These are phyloP conservation scores for Plantago ovata DNA, from an alignment of 257 asterid species.

Conservation along the genomic window DNA sequence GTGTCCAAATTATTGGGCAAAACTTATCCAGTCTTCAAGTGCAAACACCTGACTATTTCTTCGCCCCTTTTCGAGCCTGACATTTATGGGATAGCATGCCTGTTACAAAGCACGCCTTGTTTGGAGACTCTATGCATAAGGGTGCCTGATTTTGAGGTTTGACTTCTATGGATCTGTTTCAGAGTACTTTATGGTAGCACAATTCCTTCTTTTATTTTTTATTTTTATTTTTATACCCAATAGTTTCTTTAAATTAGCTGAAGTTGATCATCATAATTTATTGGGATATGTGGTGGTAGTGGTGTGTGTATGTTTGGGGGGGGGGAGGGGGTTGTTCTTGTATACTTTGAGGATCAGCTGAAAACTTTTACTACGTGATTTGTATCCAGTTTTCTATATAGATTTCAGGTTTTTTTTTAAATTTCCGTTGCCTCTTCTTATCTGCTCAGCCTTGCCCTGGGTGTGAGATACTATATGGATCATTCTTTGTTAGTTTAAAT, in stretches of 20 bases:
- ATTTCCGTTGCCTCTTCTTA: too few relatives aligned
- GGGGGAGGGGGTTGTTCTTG: background rate
- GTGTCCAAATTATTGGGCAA: background rate
- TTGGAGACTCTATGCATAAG: background rate
- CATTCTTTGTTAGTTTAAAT: too few relatives aligned
- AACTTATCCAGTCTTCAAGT: slow-evolving; percentile 2
- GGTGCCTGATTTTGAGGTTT: background rate
- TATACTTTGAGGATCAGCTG: background rate
- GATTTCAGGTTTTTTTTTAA: too few relatives aligned
- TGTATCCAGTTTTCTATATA: background rate
- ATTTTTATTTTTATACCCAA: background rate
- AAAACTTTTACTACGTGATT: background rate
- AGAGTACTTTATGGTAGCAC: background rate
- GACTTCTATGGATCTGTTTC: background rate
- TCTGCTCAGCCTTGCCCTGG: too few relatives aligned
- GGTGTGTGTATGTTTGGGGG: too few relatives aligned
- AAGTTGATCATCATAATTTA: background rate
- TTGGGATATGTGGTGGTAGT: background rate
- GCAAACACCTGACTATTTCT: background rate
- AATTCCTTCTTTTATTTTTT: background rate
- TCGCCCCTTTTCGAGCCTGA: background rate
- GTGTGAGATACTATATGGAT: too few relatives aligned
- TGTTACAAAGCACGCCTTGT: background rate
- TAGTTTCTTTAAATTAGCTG: background rate
- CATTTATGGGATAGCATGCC: slow-evolving; percentile 1